A percentile compares a stretch with the other conserved stretches of the same genome.
Conservation (phyloP, 768 basidiomycete species). For the Candolleomyces efflorescens region DNA sequence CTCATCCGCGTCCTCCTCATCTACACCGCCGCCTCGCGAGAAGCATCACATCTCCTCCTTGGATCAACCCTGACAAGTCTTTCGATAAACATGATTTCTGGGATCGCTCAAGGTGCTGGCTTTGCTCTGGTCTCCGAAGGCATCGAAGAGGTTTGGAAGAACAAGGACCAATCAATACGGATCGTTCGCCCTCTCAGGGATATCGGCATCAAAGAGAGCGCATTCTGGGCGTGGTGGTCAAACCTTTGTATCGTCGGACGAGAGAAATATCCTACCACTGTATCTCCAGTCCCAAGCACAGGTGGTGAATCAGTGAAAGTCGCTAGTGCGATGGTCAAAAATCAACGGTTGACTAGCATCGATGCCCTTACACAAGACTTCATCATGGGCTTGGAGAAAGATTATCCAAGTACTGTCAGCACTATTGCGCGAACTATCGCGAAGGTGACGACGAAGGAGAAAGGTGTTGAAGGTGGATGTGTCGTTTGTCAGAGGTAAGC, state of each 20-base stretch:
- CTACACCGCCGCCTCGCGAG: slow-evolving; percentile 52
- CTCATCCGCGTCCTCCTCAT: slow-evolving; percentile 68
- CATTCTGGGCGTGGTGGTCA: slow-evolving; percentile 75
- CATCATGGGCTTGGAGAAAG: slow-evolving; percentile 71
- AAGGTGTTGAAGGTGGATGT: slow-evolving; percentile 41
- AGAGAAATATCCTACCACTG: slow-evolving; percentile 12
- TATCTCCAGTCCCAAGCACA: background rate
- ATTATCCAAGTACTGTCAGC: slow-evolving; percentile 85
- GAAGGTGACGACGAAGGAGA: slow-evolving; percentile 68
- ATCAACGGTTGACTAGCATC: slow-evolving; percentile 2
- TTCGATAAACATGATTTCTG: slow-evolving; percentile 69
- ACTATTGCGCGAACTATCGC: slow-evolving; percentile 77
- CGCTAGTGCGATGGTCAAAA: background rate
- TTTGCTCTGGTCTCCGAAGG: slow-evolving; percentile 61
- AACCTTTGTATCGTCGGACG: slow-evolving; percentile 41
- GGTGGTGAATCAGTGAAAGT: background rate
- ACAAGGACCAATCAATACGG: slow-evolving; percentile 14
- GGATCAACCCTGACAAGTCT: slow-evolving; percentile 79
- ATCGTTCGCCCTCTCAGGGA: slow-evolving; percentile 69
- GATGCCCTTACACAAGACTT: slow-evolving; percentile 48
- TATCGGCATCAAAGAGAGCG: slow-evolving; percentile 74
- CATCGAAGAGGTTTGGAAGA: slow-evolving; percentile 65
- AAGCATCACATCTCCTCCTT: slow-evolving; percentile 72
- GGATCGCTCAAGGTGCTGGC: slow-evolving; percentile 73
- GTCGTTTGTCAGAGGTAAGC: slow-evolving; percentile 62